phyloP scores from a whole-genome alignment of 306 rosid species.

The Malus sieversii region DNA sequence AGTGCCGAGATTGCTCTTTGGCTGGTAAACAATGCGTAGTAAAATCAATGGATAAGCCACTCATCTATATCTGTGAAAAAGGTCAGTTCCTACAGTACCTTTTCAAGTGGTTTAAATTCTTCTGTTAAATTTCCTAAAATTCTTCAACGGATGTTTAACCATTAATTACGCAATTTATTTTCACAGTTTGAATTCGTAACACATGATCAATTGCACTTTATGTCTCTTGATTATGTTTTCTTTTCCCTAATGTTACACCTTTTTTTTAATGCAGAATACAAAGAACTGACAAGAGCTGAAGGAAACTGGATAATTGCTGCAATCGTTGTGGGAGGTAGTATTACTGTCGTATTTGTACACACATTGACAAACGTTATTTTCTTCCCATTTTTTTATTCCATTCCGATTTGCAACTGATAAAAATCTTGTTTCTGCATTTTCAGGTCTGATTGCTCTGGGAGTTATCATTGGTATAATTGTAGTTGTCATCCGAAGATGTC shows the following conservation, averaged over 20 bases:
- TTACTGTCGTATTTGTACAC: neutral
- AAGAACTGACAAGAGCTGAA: neutral
- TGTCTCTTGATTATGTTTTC: neutral
- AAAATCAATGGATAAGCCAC: neutral
- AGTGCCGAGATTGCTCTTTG: slow-evolving; percentile 12
- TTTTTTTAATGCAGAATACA: neutral
- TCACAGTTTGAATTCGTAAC: no score
- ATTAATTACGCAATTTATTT: no score
- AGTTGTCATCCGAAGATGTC: slow-evolving; percentile 3
- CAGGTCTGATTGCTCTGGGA: slow-evolving; percentile 1
- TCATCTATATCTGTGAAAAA: neutral
- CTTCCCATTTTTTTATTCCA: neutral
- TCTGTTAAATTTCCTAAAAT: neutral
- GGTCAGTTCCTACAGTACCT: neutral
- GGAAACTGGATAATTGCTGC: neutral
- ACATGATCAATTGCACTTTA: no score
- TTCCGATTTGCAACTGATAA: neutral
- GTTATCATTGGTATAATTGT: neutral
- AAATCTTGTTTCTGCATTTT: neutral
- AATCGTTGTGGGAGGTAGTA: neutral
- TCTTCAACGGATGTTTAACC: no score
- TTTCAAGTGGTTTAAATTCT: neutral
- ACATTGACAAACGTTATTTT: neutral
- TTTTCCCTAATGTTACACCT: neutral
- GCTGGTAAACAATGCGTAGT: neutral